Conservation (phyloP, 2,329 filamentous ascomycete species). For the Rhinocladiella mackenziei region DNA sequence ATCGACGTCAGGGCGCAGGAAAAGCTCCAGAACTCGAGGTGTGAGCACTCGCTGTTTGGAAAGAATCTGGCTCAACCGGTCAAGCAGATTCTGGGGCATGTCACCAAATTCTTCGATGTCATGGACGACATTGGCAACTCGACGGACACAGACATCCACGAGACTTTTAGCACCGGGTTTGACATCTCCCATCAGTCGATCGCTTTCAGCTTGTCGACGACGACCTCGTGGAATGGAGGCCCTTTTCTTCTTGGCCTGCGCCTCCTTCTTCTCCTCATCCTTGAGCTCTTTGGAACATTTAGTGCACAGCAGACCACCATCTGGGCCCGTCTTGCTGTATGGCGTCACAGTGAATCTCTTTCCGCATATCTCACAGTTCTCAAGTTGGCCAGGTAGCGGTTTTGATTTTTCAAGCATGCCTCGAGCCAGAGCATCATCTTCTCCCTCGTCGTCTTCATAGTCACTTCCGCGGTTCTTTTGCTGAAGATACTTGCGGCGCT, state of each 20-base stretch:
- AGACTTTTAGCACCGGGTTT: constrained; percentile 43
- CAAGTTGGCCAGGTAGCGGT: constrained; percentile 76
- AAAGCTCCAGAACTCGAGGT: constrained; percentile 43
- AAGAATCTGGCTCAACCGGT: constrained; percentile 59
- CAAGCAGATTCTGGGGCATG: constrained; percentile 54
- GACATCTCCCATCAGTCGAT: constrained; percentile 69
- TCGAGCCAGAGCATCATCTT: constrained; percentile 42
- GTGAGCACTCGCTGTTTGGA: constrained; percentile 59
- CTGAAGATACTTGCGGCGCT: constrained; percentile 45
- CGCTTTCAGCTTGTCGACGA: constrained; percentile 75
- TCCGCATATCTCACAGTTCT: constrained; percentile 78
- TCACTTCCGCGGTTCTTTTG: constrained; percentile 37
- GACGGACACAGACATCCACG: constrained; percentile 56
- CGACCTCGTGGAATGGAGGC: constrained; percentile 53
- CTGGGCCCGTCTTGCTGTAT: constrained; percentile 75
- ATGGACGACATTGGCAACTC: constrained; percentile 59
- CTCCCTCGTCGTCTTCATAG: constrained; percentile 27
- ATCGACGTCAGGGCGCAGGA: constrained; percentile 51
- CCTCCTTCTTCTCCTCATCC: constrained; percentile 63
- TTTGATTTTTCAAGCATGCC: constrained; percentile 53
- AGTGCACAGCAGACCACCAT: constrained; percentile 80
- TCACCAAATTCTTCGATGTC: constrained; percentile 64
- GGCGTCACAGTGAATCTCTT: constrained; percentile 91
- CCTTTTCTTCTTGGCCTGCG: constrained; percentile 53
- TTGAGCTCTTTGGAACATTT: constrained; percentile 73